phyloP scores from a whole-genome alignment of 257 asterid genomes.

The Cruciata laevipes region DNA sequence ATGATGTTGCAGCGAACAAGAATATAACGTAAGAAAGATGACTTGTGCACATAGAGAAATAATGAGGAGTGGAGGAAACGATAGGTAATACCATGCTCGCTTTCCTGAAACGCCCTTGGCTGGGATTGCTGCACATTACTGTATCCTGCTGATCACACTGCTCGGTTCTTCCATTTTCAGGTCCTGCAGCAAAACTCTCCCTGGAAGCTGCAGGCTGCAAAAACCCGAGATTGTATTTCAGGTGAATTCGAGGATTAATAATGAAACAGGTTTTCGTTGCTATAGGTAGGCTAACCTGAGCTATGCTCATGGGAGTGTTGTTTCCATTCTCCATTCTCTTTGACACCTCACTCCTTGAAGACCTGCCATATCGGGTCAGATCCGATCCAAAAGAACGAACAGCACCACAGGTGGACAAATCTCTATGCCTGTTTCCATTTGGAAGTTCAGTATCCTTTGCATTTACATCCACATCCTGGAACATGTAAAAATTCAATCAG shows the following conservation, averaged over 20 bases:
- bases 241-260: background rate
- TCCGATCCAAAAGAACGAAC: constrained; percentile 91
- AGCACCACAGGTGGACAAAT: constrained; percentile 86
- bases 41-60: too few relatives aligned
- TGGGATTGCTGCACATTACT: constrained; percentile 43
- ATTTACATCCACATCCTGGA: constrained; percentile 48
- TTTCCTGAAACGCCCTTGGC: constrained; percentile 67
- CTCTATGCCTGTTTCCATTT: constrained; percentile 37
- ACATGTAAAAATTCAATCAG: constrained; percentile 16
- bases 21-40: background rate
- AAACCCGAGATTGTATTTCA: constrained; percentile 5
- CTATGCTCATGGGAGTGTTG: constrained; percentile 65
- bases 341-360: constrained; percentile 34
- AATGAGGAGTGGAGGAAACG: background rate
- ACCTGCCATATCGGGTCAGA: constrained; percentile 50
- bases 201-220: constrained; percentile 71
- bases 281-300: constrained; percentile 39
- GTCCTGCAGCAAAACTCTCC: constrained; percentile 67
- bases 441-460: constrained; percentile 30
- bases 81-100: constrained; percentile 64
- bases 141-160: constrained; percentile 30
- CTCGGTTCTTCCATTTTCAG: constrained; percentile 30
- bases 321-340: constrained; percentile 44
- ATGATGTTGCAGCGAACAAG: background rate
- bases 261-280: background rate